Percentiles rank a stretch among this genome's conserved stretches.
Conservation (phyloP, 805 yeast species). For the Yamadazyma phyllophila region DNA sequence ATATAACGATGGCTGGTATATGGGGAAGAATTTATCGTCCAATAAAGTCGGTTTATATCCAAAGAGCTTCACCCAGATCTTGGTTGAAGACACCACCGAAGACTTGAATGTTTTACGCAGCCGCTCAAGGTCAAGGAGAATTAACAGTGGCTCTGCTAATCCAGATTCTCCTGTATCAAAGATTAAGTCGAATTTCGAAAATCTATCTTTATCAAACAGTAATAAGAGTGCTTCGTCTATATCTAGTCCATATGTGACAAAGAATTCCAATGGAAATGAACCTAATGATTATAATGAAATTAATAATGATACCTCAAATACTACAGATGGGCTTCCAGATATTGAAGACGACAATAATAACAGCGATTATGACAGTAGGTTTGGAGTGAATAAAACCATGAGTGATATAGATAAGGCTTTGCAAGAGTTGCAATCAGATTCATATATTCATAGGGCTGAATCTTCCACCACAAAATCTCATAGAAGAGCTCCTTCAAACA, state of each 20-base stretch:
- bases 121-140: constrained; percentile 45
- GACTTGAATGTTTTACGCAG: constrained; percentile 32
- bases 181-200: constrained; percentile 8
- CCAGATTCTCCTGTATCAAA: constrained; percentile 11
- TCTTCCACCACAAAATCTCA: not conserved
- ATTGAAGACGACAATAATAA: not conserved
- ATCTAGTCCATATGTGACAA: not conserved
- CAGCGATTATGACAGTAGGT: not conserved
- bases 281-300: constrained; percentile 3
- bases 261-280: not conserved
- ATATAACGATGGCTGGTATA: constrained; percentile 96
- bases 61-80: constrained; percentile 73
- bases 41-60: constrained; percentile 87
- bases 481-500: constrained; percentile 10
- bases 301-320: constrained; percentile 2
- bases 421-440: constrained; percentile 50
- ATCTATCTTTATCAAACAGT: not conserved
- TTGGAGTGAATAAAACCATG: constrained; percentile 49
- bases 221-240: not conserved
- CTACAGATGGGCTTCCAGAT: not conserved
- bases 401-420: constrained; percentile 73
- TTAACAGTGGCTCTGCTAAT: constrained; percentile 4
- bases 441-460: constrained; percentile 6
- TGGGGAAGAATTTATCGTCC: constrained; percentile 75
- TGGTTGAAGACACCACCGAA: constrained; percentile 16